These are phyloP conservation scores for Lumnitzera racemosa DNA, from an alignment of 345 rosid genomes.

Conservation along the genomic window DNA sequence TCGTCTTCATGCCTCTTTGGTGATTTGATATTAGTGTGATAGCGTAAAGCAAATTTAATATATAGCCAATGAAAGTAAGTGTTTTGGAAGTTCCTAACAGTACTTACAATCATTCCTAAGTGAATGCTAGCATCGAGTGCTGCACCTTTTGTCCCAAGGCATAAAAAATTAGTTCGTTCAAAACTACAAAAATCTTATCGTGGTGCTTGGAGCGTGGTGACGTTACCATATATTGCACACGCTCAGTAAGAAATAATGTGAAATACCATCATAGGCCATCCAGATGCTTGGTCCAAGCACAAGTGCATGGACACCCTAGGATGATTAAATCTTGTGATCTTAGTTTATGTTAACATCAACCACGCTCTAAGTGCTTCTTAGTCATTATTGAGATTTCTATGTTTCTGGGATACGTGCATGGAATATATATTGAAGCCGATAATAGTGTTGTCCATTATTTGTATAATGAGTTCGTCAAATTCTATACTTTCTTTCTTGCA, in stretches of 20 bases:
- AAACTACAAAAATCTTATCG: slow-evolving; percentile 18
- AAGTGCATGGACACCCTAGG: slow-evolving; percentile 23
- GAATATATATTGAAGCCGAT: slow-evolving; percentile 17
- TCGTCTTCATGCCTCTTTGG: too few species aligned
- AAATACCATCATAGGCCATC: slow-evolving; percentile 35
- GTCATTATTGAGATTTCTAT: too few species aligned
- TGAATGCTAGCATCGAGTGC: slow-evolving; percentile 37
- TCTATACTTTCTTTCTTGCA: slow-evolving; percentile 39
- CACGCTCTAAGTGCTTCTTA: background rate
- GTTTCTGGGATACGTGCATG: too few species aligned
- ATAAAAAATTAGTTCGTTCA: slow-evolving; percentile 35
- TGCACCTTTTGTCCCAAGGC: slow-evolving; percentile 31
- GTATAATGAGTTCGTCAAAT: slow-evolving; percentile 20
- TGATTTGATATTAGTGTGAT: too few species aligned
- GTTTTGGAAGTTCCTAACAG: too few species aligned
- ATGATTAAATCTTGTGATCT: slow-evolving; percentile 8
- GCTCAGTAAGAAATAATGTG: slow-evolving; percentile 9
- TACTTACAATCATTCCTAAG: slow-evolving; percentile 8
- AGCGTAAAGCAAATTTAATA: too few species aligned
- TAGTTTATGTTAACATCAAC: background rate
- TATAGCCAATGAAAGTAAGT: too few species aligned
- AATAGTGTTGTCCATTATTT: slow-evolving; percentile 17
- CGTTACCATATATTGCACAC: slow-evolving; percentile 35
- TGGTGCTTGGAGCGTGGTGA: slow-evolving; percentile 46
- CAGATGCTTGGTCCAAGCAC: slow-evolving; percentile 34